Percentiles rank a stretch among this genome's conserved stretches.
These are phyloP conservation scores for Taiwanofungus camphoratus DNA, from an alignment of 1,284 basidiomycete genomes.

Conservation along the genomic window DNA sequence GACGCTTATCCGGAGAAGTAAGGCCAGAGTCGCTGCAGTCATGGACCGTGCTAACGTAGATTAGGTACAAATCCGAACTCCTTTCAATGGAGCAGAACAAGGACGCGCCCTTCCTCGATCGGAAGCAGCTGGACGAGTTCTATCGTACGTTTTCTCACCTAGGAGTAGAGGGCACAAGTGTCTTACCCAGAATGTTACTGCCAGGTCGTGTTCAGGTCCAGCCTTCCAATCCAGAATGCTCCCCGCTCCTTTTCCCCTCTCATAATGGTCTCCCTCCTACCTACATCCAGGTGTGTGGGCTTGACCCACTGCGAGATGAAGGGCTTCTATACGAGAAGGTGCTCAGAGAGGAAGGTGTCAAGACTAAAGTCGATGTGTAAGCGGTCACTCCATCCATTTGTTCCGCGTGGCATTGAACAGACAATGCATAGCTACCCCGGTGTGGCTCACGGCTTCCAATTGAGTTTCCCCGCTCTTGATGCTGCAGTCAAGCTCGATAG, in stretches of 20 bases:
- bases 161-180: not conserved
- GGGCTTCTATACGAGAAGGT: slow-evolving; percentile 18
- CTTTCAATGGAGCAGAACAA: slow-evolving; percentile 21
- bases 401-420: not conserved
- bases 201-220: slow-evolving; percentile 3
- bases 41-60: not conserved
- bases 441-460: slow-evolving; percentile 12
- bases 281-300: slow-evolving; percentile 17
- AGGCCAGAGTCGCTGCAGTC: not conserved
- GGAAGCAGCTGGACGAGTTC: slow-evolving; percentile 1
- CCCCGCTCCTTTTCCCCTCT: slow-evolving; percentile 14
- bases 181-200: not conserved
- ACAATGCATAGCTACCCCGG: slow-evolving; percentile 9
- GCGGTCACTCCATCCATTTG: not conserved
- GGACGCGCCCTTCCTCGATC: slow-evolving; percentile 12
- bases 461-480: not conserved
- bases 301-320: slow-evolving; percentile 21
- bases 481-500: slow-evolving; percentile 2
- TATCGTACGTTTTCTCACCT: not conserved
- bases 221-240: slow-evolving; percentile 12
- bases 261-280: slow-evolving; percentile 16
- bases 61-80: slow-evolving; percentile 17
- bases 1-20: slow-evolving; percentile 7
- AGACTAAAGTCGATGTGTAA: slow-evolving; percentile 18
- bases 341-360: slow-evolving; percentile 17